Evolutionary conservation across 2,329 filamentous ascomycete genomes (phyloP), one percentile per base, ranked within the genome.

Genomic region (Blastomyces gilchristii): DNA sequence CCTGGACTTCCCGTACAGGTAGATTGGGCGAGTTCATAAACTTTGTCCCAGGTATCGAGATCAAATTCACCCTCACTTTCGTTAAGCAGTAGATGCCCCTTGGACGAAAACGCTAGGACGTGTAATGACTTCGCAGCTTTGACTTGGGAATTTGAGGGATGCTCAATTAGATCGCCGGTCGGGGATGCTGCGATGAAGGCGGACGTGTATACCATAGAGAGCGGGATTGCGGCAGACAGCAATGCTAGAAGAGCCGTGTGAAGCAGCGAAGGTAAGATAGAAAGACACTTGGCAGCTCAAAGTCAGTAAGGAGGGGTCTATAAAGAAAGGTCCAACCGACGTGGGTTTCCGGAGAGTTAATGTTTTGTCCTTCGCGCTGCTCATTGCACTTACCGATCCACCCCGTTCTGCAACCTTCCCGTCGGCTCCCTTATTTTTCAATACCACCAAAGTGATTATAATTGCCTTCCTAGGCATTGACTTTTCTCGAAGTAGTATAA

Each of bases 11-110:
- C 78, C 64, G 79, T 87, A 74, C 91, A 96, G 58, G 87, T 80
- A 49, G 78, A 76, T 70, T 85, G 81, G 43, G 88, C 91, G 54
- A 80, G 77, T 65, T 86, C 81, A 67, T 86, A 84, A 22, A 89
- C 84, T 53, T 81, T 78, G 63, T 91, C 84, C 91, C 92, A 97
- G 66, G 88, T 86, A 16, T 85, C 81, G 67, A 89, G 80, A 57
- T 85, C 84, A 72, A 97, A 97, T 3, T 78, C 77, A 0, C 93
- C 93, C 69, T 93, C 86, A 70, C 91, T 96, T 76, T 96, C 89
- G 43, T 84, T 86, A 52, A 96, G 76, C 28, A 97, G 76, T 60
- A 96, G 78, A 64, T 90, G 85, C 9, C 87, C 84, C 60, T 85
- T 80, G 0, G 87, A 86, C n/a, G 87, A 87, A 73, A 94, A 96